Evolutionary conservation across 2,329 filamentous ascomycete species (phyloP).

Genomic region (Aspergillus arachidicola): DNA sequence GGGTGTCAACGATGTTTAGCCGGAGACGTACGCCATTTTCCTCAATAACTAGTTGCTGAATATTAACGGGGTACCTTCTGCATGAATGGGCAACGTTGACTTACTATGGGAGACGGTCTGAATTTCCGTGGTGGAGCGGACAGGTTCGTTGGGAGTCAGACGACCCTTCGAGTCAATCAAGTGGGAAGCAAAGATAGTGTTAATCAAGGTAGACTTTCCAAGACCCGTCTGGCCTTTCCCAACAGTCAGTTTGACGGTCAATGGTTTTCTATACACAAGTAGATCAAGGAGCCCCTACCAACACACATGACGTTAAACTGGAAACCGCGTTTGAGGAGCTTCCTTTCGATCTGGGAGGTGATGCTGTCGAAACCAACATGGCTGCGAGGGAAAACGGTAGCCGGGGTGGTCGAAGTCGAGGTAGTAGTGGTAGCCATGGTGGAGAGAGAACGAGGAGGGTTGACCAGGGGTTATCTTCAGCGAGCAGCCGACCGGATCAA

Average conservation of each 20-base stretch:
- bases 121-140: slow-evolving; percentile 96
- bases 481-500: slow-evolving; percentile 1
- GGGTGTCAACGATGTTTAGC: slow-evolving; percentile 98
- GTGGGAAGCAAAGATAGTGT: slow-evolving; percentile 99
- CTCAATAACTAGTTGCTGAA: slow-evolving; percentile 70
- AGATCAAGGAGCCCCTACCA: slow-evolving; percentile 64
- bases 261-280: neutral
- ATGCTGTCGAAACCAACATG: slow-evolving; percentile 99
- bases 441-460: slow-evolving; percentile 36
- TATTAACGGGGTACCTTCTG: slow-evolving; percentile 18
- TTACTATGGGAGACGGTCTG: slow-evolving; percentile 89
- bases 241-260: slow-evolving; percentile 7
- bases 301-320: slow-evolving; percentile 99
- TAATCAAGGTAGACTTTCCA: slow-evolving; percentile 98
- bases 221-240: slow-evolving; percentile 89
- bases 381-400: slow-evolving; percentile 80
- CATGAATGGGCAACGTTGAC: slow-evolving; percentile 23
- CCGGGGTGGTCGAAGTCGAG: slow-evolving; percentile 45
- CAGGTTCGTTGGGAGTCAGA: slow-evolving; percentile 85
- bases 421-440: slow-evolving; percentile 70
- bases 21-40: slow-evolving; percentile 97
- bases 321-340: slow-evolving; percentile 98
- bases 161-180: slow-evolving; percentile 98
- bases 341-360: slow-evolving; percentile 98
- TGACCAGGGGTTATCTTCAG: slow-evolving; percentile 7